Conservation (phyloP, 768 basidiomycete genomes). For the Antrodiella citrinella region DNA sequence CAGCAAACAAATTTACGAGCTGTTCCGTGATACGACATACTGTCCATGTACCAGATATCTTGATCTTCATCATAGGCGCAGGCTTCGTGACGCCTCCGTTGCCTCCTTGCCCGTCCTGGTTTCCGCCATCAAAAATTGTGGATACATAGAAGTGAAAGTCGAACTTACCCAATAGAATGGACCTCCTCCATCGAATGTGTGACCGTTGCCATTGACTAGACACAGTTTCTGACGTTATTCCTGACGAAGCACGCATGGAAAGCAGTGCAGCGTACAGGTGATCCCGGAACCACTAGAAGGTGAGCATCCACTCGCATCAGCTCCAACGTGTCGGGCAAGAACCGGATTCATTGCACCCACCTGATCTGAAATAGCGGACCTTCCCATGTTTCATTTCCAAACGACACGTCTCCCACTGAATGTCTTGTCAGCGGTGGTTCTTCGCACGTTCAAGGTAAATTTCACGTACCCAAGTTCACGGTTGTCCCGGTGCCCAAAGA, state of each 20-base stretch:
- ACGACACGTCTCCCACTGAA: slow-evolving; percentile 50
- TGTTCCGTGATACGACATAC: slow-evolving; percentile 12
- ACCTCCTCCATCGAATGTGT: slow-evolving; percentile 35
- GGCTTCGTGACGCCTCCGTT: slow-evolving; percentile 25
- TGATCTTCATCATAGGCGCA: slow-evolving; percentile 33
- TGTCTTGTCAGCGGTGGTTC: too few relatives aligned
- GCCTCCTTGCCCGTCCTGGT: slow-evolving; percentile 23
- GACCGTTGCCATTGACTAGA: slow-evolving; percentile 32
- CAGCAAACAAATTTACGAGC: background rate
- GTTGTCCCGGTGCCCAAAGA: slow-evolving; percentile 38
- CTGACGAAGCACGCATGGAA: too few relatives aligned
- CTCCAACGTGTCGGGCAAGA: too few relatives aligned
- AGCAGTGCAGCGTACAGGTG: too few relatives aligned
- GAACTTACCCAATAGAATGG: slow-evolving; percentile 33
- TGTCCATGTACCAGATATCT: slow-evolving; percentile 31
- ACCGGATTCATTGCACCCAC: slow-evolving; percentile 21
- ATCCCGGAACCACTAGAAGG: too few relatives aligned
- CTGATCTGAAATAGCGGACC: slow-evolving; percentile 48
- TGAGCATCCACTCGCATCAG: too few relatives aligned
- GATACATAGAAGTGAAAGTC: background rate
- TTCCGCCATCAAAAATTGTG: background rate
- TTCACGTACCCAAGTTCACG: slow-evolving; percentile 47
- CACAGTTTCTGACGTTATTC: too few relatives aligned
- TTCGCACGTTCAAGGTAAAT: background rate
- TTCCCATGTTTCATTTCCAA: slow-evolving; percentile 43